These are phyloP conservation scores for Aspergillus indologenus DNA, from an alignment of 495 filamentous ascomycete genomes.

Conservation along the genomic window DNA sequence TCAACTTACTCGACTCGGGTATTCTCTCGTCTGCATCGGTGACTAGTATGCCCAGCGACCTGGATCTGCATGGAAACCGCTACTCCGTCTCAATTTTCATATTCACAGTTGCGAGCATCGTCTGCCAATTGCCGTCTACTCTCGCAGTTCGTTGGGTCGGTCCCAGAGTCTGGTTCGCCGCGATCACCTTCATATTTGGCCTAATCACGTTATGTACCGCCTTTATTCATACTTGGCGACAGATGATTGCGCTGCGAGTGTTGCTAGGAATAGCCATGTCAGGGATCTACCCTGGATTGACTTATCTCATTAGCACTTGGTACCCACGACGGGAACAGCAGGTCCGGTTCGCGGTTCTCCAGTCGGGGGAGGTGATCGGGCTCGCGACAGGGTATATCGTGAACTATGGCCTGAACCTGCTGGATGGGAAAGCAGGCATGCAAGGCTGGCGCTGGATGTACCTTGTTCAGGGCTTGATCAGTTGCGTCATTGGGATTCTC, in stretches of 20 bases:
- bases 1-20: slow-evolving; percentile 72
- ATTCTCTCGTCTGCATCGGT: slow-evolving; percentile 75
- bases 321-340: slow-evolving; percentile 72
- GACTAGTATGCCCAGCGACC: slow-evolving; percentile 66
- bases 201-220: slow-evolving; percentile 71
- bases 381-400: slow-evolving; percentile 70
- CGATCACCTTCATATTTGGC: slow-evolving; percentile 67
- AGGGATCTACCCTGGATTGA: slow-evolving; percentile 70
- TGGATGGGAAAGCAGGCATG: slow-evolving; percentile 57
- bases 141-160: slow-evolving; percentile 66
- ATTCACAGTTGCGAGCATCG: slow-evolving; percentile 71
- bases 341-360: slow-evolving; percentile 70
- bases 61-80: slow-evolving; percentile 61
- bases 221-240: slow-evolving; percentile 62
- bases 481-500: slow-evolving; percentile 61
- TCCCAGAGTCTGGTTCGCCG: slow-evolving; percentile 64
- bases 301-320: slow-evolving; percentile 70
- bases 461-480: slow-evolving; percentile 63
- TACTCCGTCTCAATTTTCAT: slow-evolving; percentile 76
- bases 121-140: slow-evolving; percentile 72
- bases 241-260: slow-evolving; percentile 71
- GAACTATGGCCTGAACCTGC: slow-evolving; percentile 66
- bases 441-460: slow-evolving; percentile 79
- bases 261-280: slow-evolving; percentile 66
- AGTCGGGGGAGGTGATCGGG: slow-evolving; percentile 64